These are phyloP conservation scores for Pythium scleroteichum DNA, from an alignment of 352 stramenopile species.

Conservation along the genomic window DNA sequence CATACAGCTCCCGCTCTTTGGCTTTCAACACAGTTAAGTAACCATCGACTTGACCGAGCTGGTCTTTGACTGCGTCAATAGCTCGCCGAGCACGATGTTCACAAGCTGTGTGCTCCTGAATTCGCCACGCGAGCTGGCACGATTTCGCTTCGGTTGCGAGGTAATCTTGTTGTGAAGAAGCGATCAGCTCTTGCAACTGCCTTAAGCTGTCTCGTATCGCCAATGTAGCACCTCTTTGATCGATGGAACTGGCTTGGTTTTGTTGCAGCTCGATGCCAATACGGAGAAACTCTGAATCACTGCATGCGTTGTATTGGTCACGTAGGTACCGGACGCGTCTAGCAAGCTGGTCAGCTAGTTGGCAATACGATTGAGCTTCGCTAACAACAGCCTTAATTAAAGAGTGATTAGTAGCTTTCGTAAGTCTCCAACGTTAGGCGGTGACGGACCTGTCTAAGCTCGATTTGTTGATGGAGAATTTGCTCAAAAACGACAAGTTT, in stretches of 20 bases:
- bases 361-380: conserved; percentile 21
- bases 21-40: conserved; percentile 32
- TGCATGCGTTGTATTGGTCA: conserved; percentile 8
- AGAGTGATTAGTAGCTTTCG: background rate
- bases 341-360: conserved; percentile 12
- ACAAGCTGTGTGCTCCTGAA: conserved; percentile 34
- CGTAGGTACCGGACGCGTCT: conserved; percentile 20
- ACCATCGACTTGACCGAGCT: conserved; percentile 18
- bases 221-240: background rate
- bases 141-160: conserved; percentile 27
- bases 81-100: conserved; percentile 22
- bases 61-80: conserved; percentile 11
- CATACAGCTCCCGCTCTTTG: conserved; percentile 28
- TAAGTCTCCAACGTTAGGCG: background rate
- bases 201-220: conserved; percentile 12
- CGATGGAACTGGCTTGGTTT: conserved; percentile 9
- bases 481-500: conserved; percentile 34
- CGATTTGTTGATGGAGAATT: conserved; percentile 32
- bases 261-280: background rate
- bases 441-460: conserved; percentile 31
- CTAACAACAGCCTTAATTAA: conserved; percentile 15
- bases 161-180: conserved; percentile 18
- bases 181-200: conserved; percentile 13
- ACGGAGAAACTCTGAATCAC: conserved; percentile 10
- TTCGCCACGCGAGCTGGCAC: conserved; percentile 38